Evolutionary conservation across 2,329 filamentous ascomycete species (phyloP).

Genomic region (Pestalotiopsis sp.): DNA sequence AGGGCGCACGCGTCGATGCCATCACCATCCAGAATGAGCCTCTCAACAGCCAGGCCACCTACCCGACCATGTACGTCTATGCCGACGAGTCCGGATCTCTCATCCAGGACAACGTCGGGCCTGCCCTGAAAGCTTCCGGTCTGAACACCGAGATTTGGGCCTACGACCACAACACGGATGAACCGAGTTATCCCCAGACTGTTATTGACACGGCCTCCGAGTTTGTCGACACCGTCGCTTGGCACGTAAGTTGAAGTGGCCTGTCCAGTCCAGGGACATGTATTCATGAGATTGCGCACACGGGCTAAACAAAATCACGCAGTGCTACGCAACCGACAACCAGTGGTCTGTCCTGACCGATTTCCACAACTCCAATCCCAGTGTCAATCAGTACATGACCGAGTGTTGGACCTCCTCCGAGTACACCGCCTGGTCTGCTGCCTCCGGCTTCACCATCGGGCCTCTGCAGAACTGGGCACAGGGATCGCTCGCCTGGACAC

Average conservation of each 20-base stretch:
- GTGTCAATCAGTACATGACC: slow-evolving; percentile 49
- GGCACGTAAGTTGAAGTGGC: slow-evolving; percentile 31
- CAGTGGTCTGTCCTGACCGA: slow-evolving; percentile 39
- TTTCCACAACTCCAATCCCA: slow-evolving; percentile 43
- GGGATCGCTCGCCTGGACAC: slow-evolving; percentile 46
- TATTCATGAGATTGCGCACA: neutral
- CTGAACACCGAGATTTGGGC: slow-evolving; percentile 49
- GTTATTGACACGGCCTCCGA: slow-evolving; percentile 35
- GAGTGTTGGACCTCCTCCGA: slow-evolving; percentile 46
- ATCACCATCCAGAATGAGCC: slow-evolving; percentile 50
- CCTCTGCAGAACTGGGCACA: slow-evolving; percentile 52
- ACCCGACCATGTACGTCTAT: slow-evolving; percentile 40
- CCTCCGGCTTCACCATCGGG: slow-evolving; percentile 41
- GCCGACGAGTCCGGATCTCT: slow-evolving; percentile 39
- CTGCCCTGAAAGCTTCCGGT: slow-evolving; percentile 39
- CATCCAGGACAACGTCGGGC: slow-evolving; percentile 41
- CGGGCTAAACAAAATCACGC: neutral
- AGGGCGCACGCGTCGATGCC: slow-evolving; percentile 39
- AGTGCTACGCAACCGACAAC: slow-evolving; percentile 39
- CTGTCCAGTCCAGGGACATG: neutral
- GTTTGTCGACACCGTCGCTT: slow-evolving; percentile 38
- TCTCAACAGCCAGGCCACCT: slow-evolving; percentile 40
- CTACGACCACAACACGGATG: slow-evolving; percentile 44
- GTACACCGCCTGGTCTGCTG: slow-evolving; percentile 38
- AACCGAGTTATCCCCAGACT: slow-evolving; percentile 38